These are phyloP conservation scores for Phytophthora hybrid DNA, from an alignment of 352 stramenopile genomes.

Conservation along the genomic window DNA sequence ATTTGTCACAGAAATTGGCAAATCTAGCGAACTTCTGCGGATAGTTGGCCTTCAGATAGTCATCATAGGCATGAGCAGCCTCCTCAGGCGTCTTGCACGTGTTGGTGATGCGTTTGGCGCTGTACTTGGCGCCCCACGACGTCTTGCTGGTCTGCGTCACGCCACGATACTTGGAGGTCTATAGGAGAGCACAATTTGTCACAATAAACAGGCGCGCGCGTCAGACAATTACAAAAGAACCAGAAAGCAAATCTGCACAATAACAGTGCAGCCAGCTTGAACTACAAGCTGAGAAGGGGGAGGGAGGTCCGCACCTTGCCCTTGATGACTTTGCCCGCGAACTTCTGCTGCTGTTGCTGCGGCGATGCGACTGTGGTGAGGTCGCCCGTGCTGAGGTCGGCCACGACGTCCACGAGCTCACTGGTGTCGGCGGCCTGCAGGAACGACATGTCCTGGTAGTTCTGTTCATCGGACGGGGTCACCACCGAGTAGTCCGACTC, in stretches of 20 bases:
- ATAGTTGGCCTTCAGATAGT: conserved; percentile 85
- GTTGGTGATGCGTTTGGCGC: conserved; percentile 89
- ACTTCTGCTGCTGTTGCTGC: conserved; percentile 48
- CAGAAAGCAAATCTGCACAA: conserved; percentile 5
- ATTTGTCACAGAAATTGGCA: conserved; percentile 88
- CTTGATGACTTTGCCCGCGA: conserved; percentile 83
- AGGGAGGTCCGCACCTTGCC: conserved; percentile 62
- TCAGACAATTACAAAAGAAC: conserved; percentile 18
- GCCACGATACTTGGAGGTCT: conserved; percentile 90
- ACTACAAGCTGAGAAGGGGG: neutral
- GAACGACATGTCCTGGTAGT: conserved; percentile 83
- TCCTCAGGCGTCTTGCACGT: conserved; percentile 90
- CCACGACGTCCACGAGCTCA: conserved; percentile 73
- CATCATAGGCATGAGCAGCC: conserved; percentile 81
- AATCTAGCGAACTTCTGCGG: conserved; percentile 88
- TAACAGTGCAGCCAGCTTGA: conserved; percentile 6
- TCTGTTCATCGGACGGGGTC: conserved; percentile 74
- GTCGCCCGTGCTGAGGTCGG: conserved; percentile 54
- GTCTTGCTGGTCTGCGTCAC: conserved; percentile 90
- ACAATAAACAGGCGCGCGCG: conserved; percentile 11
- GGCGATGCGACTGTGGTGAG: conserved; percentile 52
- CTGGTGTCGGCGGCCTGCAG: conserved; percentile 61
- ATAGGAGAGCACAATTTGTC: conserved; percentile 17
- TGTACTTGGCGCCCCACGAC: conserved; percentile 91
- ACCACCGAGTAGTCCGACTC: conserved; percentile 84